Evolutionary conservation across 148 eudicot species (phyloP).

Genomic region (Chenopodium quinoa): DNA sequence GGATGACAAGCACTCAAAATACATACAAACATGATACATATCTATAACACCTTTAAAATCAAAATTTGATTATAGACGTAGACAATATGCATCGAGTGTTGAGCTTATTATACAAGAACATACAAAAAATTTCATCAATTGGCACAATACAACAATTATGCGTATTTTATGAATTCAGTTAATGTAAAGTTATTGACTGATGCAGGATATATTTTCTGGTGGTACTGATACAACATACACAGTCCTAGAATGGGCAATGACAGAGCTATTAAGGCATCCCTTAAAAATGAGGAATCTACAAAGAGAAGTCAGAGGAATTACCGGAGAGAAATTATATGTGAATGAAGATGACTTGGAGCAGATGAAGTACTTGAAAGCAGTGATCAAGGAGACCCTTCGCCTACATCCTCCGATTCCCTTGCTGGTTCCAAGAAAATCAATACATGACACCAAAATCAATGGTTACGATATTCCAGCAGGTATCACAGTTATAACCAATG

Average conservation of each 20-base stretch:
- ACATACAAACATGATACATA: too few relatives aligned
- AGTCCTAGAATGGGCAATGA: slow-evolving; percentile 33
- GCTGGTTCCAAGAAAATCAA: slow-evolving; percentile 18
- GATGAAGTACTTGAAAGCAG: slow-evolving; percentile 29
- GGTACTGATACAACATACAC: slow-evolving; percentile 33
- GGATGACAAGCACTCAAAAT: neutral
- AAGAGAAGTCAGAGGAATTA: slow-evolving; percentile 27
- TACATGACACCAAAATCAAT: slow-evolving; percentile 4
- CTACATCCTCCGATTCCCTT: slow-evolving; percentile 29
- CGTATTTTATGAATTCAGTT: neutral
- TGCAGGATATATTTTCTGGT: slow-evolving; percentile 25
- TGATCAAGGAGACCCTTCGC: slow-evolving; percentile 30
- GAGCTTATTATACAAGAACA: neutral
- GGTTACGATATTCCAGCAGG: slow-evolving; percentile 25
- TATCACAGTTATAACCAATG: slow-evolving; percentile 16
- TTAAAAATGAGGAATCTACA: slow-evolving; percentile 15
- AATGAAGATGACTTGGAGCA: slow-evolving; percentile 22
- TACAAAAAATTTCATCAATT: neutral
- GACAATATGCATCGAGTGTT: neutral
- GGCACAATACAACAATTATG: neutral
- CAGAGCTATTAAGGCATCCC: slow-evolving; percentile 27
- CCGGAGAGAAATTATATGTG: slow-evolving; percentile 6
- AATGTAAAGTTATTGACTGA: neutral
- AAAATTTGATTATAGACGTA: neutral
- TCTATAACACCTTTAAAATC: neutral